These are phyloP conservation scores for Penicillium sp. DNA, from an alignment of 2,329 filamentous ascomycete genomes.

Conservation along the genomic window DNA sequence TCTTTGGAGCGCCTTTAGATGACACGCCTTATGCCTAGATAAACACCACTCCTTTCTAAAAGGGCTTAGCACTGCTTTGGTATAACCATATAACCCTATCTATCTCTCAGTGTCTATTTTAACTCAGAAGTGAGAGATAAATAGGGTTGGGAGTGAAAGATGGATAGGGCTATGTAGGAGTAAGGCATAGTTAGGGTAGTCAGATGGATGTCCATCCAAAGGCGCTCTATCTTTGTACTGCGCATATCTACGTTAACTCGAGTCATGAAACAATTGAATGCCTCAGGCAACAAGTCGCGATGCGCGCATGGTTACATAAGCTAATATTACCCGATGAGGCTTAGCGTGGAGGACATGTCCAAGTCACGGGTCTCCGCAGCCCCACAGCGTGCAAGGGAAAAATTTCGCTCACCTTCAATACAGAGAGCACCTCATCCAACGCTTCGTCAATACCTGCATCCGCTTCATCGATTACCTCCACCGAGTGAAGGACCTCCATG, in stretches of 20 bases:
- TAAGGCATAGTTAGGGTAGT: too few relatives aligned
- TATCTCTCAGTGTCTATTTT: too few relatives aligned
- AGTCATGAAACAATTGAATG: neutral
- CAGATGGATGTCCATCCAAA: too few relatives aligned
- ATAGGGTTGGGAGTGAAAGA: too few relatives aligned
- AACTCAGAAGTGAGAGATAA: too few relatives aligned
- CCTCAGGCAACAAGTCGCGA: constrained; percentile 4
- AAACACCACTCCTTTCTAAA: too few relatives aligned
- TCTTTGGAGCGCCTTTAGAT: too few relatives aligned
- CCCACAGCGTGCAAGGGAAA: constrained; percentile 21
- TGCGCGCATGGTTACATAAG: constrained; percentile 13
- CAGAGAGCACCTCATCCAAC: constrained; percentile 2
- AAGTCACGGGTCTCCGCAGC: constrained; percentile 25
- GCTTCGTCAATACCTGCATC: constrained; percentile 16
- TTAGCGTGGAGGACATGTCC: constrained; percentile 15
- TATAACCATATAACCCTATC: too few relatives aligned
- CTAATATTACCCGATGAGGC: constrained; percentile 8
- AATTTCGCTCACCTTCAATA: constrained; percentile 13
- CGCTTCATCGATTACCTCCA: constrained; percentile 7
- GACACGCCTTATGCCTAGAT: too few relatives aligned
- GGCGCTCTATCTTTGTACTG: neutral
- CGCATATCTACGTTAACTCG: neutral
- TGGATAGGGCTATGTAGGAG: too few relatives aligned
- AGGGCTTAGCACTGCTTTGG: too few relatives aligned
- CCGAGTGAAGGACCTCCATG: constrained; percentile 12